These are phyloP conservation scores for Hyaloscypha hepaticicola DNA, from an alignment of 495 filamentous ascomycete species.

Conservation along the genomic window DNA sequence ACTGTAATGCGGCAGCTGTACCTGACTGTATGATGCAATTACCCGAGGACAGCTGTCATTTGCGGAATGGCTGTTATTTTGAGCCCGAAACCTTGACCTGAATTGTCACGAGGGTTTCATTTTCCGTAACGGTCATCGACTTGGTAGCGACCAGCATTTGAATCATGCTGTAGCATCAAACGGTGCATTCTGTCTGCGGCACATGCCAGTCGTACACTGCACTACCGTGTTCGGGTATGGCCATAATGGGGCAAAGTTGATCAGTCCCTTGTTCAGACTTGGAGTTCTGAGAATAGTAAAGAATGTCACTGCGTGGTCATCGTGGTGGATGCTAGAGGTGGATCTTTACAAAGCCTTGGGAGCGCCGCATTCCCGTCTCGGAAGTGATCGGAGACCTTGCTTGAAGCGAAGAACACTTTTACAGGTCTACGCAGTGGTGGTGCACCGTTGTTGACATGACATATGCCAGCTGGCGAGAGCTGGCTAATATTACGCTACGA, in stretches of 20 bases:
- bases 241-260: background rate
- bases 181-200: background rate
- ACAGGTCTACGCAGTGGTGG: background rate
- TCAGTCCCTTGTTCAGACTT: background rate
- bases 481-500: background rate
- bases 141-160: background rate
- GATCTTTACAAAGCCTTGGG: constrained; percentile 5
- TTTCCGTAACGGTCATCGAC: background rate
- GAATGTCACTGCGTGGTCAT: background rate
- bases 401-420: background rate
- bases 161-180: constrained; percentile 2
- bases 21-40: constrained; percentile 25
- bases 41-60: constrained; percentile 13
- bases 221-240: background rate
- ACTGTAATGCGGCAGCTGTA: constrained; percentile 3
- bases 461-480: background rate
- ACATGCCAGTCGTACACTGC: background rate
- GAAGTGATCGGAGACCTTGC: constrained; percentile 6
- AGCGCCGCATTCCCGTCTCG: background rate
- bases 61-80: constrained; percentile 3
- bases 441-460: background rate
- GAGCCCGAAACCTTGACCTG: constrained; percentile 3
- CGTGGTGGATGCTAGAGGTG: background rate
- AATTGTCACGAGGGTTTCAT: constrained; percentile 11
- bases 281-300: background rate